A percentile compares a stretch with the other conserved stretches of the same genome.
Evolutionary conservation across 2,329 filamentous ascomycete genomes (phyloP).

Genomic region (Lasiodiplodia theobromae): DNA sequence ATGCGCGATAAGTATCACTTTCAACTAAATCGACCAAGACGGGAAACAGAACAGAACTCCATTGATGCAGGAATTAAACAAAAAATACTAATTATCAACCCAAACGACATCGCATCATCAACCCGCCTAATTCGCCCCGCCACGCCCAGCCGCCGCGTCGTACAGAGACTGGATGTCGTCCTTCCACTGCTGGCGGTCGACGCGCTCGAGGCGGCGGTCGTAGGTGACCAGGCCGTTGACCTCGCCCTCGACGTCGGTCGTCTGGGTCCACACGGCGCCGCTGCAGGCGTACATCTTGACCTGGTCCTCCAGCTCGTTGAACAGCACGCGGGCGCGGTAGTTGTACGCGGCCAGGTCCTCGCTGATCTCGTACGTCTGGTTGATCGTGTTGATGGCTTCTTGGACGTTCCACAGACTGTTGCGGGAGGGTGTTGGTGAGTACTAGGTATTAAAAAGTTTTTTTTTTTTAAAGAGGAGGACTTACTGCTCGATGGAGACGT

Average conservation of each 20-base stretch:
- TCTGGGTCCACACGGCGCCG: conserved; percentile 76
- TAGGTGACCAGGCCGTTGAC: conserved; percentile 76
- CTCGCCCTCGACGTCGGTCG: conserved; percentile 76
- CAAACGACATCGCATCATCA: too few species aligned
- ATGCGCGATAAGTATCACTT: too few species aligned
- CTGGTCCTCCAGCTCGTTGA: conserved; percentile 57
- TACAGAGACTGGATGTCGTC: conserved; percentile 67
- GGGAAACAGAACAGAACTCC: too few species aligned
- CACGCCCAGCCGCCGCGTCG: conserved; percentile 49
- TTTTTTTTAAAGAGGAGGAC: conserved; percentile 34
- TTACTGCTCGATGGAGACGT: conserved; percentile 67
- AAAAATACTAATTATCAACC: too few species aligned
- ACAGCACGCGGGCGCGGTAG: conserved; percentile 65
- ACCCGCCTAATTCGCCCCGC: neutral
- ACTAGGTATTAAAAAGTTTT: neutral
- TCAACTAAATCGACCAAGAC: too few species aligned
- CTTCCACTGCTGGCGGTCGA: conserved; percentile 66
- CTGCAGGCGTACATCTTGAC: conserved; percentile 66
- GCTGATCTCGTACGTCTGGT: conserved; percentile 73
- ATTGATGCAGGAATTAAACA: too few species aligned
- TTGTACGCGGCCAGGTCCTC: conserved; percentile 67
- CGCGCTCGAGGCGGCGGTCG: conserved; percentile 67
- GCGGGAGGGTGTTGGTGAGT: conserved; percentile 17
- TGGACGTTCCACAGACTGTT: conserved; percentile 69
- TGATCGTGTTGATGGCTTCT: conserved; percentile 65